Base-by-base conservation (phyloP, 331 rosid species). In the Saraca asoca region DNA sequence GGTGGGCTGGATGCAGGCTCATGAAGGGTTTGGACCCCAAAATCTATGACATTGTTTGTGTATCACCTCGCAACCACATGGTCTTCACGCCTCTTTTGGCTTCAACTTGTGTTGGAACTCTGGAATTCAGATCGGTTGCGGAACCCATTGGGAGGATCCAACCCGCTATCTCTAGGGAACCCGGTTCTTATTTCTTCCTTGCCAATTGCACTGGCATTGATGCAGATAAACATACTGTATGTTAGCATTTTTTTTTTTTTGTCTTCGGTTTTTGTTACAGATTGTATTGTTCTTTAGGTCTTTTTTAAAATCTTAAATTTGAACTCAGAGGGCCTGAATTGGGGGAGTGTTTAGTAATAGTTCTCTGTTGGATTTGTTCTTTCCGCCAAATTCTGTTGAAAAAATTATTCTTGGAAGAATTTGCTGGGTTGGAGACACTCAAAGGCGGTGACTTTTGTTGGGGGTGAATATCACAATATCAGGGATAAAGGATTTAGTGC, bases 11-110 rank as follows among this genome's bases (percentile, higher is more conserved):
- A 8, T 86, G 96, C 68, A 71, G 98, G 58, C 71, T 90, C 33
- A 83, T 94, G 97, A 94, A 94, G 50, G 96, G 83, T 0, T 41
- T 94, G 64, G 96, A 94, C 59, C 73, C 98, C 9, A 12, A 50
- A 29, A 44, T 62, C 38, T 94, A 90, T 72, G 98, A 94, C 74
- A 77, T 94, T 65, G 96, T 90, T 20, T 94, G 98, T 45, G 96
- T 94, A n/a, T 90, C 98, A 5, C 98, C 97, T 37, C 83, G 98
- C 43, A 94, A 94, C 38, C 98, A 94, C 66, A 94, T 94, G 98
- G 98, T 94, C 2, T 90, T 94, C 75, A 94, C 98, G 6, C 98
- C 98, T 18, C 82, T 94, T 38, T 72, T 94, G 81, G 98, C 98
- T 39, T 94, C 98, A 12, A 94, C 98, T 0, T 94, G 98, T 12